Base-by-base conservation (phyloP, 1,139 yeast species). In the Pichia sp. region DNA sequence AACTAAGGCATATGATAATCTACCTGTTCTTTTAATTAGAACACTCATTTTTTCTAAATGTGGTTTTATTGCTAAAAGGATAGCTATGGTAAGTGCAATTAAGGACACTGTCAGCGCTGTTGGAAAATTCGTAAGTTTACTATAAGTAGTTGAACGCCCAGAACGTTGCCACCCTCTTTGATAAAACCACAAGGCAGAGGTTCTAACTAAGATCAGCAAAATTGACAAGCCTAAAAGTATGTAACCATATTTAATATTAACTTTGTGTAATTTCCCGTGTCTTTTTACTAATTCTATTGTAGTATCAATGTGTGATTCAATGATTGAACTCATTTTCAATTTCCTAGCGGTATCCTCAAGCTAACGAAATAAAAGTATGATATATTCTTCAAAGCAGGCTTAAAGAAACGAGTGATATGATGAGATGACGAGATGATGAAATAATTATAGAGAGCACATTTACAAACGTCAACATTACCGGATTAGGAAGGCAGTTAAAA, bases 1-100 rank as follows among this genome's bases (percentile, higher is more conserved):
- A 25, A 85, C 64, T 47, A 82, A 61, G 2, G 82, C 76, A 53
- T 78, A 83, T 0, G 87, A 69, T 6, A 87, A 59, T 50, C 96
- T 69, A 7, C 81, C 87, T 42, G 64, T 62, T 29, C 85, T 53
- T 46, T 61, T 62, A 29, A 62, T 45, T 29, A 56, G 57, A 22
- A 59, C 54, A 0, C 49, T 39, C 25, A 51, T 43, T 30, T 52
- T 55, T 20, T 50, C 55, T 4, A 52, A 29, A 35, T 59, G 56
- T 16, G 57, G 51, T 27, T 58, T 53, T 48, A 60, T 40, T 9
- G 36, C 22, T 22, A 39, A 24, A 23, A 50, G 30, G 25, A 41
- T 32, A 6, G 43, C 46, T 10, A 45, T 22, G 2, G 36, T 31
- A 6, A 53, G 6, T 0, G 51, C 31, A 5, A 53, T 44, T 6